These are phyloP conservation scores for Gnaphalium uliginosum DNA, from an alignment of 129 eudicot species.

Conservation along the genomic window DNA sequence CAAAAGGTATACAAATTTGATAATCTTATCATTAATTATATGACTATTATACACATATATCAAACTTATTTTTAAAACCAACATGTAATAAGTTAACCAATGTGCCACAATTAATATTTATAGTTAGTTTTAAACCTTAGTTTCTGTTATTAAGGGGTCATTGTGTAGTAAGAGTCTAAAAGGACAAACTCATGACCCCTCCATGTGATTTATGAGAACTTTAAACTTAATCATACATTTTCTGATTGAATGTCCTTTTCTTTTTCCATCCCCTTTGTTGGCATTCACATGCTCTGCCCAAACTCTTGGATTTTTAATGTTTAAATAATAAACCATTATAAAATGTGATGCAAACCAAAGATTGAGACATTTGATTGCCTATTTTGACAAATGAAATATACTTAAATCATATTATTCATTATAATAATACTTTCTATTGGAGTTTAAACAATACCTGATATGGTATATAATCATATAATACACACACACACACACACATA, in stretches of 20 bases:
- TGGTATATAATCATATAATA: no score
- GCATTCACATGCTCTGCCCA: conserved; percentile 42
- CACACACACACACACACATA: no score
- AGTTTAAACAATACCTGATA: not conserved
- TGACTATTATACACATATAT: not conserved
- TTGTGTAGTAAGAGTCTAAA: not conserved
- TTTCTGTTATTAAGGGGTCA: no score
- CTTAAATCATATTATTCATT: not conserved
- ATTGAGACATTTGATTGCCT: conserved; percentile 33
- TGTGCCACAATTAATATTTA: not conserved
- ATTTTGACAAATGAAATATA: not conserved
- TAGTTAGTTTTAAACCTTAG: not conserved
- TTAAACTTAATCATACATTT: conserved; percentile 40
- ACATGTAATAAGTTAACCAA: not conserved
- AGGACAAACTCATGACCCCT: conserved; percentile 43
- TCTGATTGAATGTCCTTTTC: conserved; percentile 45
- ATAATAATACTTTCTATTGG: not conserved
- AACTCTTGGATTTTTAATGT: conserved; percentile 30
- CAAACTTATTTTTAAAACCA: not conserved
- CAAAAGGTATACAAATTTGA: not conserved
- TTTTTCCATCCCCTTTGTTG: conserved; percentile 42
- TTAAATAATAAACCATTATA: conserved; percentile 9
- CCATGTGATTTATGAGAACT: conserved; percentile 44
- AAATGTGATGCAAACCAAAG: conserved; percentile 17
- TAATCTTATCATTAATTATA: not conserved